Base-by-base conservation (phyloP, 1,139 yeast genomes). In the Taiozyma onychis region DNA sequence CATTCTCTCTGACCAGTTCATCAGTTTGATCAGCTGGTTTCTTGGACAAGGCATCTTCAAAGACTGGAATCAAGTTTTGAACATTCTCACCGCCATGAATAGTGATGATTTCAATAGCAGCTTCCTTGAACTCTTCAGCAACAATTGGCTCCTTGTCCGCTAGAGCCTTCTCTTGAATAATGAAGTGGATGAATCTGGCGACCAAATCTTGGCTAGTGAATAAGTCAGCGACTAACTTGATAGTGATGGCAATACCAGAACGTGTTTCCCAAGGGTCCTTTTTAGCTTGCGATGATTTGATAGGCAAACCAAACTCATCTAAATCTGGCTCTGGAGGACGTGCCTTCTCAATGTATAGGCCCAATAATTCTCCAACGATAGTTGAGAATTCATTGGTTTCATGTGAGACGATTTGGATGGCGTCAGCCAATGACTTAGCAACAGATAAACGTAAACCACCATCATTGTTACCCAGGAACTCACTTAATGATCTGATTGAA, bases 251-350 rank as follows among this genome's bases (percentile, higher is more conserved):
- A 50, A 85, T 74, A 26, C 97, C 95, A 52, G 90, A 81, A 62
- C 99, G 78, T 46, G 77, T 79, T 63, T 87, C 93, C 96, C 97
- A 91, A 6, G 80, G 74, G 62, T 90, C 97, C 55, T 74, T 77
- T 60, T 80, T 81, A 30, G 74, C 81, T 28, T 75, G 67, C 0
- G 86, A 76, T 3, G 84, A 70, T 57, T 85, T 83, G 44, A 87
- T 76, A 10, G 83, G 81, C 57, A 91, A 74, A 3, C 98, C 98
- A 67, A 77, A 90, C 57, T 79, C 83, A 65, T 91, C 97, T 51
- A 79, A 70, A 44, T 80, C 74, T 3, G 95, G 88, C 22, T 84
- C 81, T 13, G 96, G 90, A 1, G 97, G 96, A 57, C 81, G 78
- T 39, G 85, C 76, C 64, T 80, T 83, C 41, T 73, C 77, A 28